These are phyloP conservation scores for Ploettnerulaceae sp. DNA, from an alignment of 2,329 filamentous ascomycete species.

Conservation along the genomic window DNA sequence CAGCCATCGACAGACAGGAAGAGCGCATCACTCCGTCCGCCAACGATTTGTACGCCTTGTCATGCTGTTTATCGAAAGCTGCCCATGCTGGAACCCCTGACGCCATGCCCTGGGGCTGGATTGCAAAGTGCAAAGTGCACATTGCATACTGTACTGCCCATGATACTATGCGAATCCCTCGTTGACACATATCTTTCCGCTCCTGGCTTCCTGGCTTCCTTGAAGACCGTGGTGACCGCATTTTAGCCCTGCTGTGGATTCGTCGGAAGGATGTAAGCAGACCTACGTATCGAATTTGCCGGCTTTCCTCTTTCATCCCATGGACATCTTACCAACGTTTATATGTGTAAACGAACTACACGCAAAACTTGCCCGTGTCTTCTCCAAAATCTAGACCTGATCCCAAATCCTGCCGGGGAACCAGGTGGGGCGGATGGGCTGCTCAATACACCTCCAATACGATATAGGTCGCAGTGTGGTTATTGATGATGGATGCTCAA, in stretches of 20 bases:
- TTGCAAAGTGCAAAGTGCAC: constrained; percentile 23
- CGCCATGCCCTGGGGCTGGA: constrained; percentile 10
- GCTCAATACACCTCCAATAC: constrained; percentile 21
- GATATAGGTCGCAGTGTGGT: constrained; percentile 23
- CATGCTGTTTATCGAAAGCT: too few species aligned
- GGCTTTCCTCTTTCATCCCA: neutral
- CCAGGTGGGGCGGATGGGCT: constrained; percentile 34
- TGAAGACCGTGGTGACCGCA: neutral
- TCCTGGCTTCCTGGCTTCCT: neutral
- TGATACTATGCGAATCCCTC: too few species aligned
- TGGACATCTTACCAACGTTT: constrained; percentile 9
- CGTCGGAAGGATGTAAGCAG: constrained; percentile 25
- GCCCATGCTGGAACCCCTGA: constrained; percentile 4
- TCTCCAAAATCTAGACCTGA: neutral
- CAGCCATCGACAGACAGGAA: neutral
- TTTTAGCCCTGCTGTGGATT: constrained; percentile 13
- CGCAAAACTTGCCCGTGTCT: constrained; percentile 3
- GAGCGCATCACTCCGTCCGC: too few species aligned
- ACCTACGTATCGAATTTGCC: constrained; percentile 8
- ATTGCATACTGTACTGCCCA: constrained; percentile 12
- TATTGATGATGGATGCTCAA: constrained; percentile 32
- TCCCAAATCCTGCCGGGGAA: constrained; percentile 2
- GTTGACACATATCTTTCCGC: constrained; percentile 3
- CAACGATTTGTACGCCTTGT: too few species aligned
- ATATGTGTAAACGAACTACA: constrained; percentile 9